Evolutionary conservation across 2,329 filamentous ascomycete genomes (phyloP).

Genomic region (Paradendryphiella salina): DNA sequence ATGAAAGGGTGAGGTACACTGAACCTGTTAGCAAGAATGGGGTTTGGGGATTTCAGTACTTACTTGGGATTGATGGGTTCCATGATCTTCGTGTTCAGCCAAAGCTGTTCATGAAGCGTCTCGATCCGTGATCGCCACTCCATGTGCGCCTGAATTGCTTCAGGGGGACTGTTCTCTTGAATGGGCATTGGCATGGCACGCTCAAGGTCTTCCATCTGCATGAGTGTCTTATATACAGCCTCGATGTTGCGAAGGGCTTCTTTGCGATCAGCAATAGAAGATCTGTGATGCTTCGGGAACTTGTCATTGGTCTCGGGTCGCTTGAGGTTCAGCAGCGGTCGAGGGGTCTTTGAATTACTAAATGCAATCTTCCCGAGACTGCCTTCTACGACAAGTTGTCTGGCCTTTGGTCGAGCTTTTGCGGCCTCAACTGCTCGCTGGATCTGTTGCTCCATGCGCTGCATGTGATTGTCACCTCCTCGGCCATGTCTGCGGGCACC

Average conservation of each 20-base stretch:
- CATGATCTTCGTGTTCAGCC: conserved; percentile 87
- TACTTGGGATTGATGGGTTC: conserved; percentile 73
- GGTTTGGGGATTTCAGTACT: conserved; percentile 20
- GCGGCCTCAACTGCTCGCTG: conserved; percentile 95
- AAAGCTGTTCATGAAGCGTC: conserved; percentile 76
- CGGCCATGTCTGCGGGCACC: conserved; percentile 76
- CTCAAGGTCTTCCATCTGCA: conserved; percentile 93
- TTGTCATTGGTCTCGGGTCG: conserved; percentile 69
- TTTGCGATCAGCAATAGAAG: conserved; percentile 73
- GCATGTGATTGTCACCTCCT: conserved; percentile 93
- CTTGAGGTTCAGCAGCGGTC: conserved; percentile 94
- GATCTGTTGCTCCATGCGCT: conserved; percentile 99
- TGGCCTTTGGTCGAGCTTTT: conserved; percentile 97
- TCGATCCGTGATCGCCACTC: conserved; percentile 76
- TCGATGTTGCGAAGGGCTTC: conserved; percentile 85
- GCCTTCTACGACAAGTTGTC: conserved; percentile 93
- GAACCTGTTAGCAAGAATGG: conserved; percentile 30
- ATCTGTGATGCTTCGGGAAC: conserved; percentile 48
- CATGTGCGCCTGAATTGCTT: conserved; percentile 71
- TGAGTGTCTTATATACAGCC: conserved; percentile 80
- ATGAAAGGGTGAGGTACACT: conserved; percentile 85
- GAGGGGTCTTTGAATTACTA: conserved; percentile 97
- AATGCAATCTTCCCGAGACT: conserved; percentile 98
- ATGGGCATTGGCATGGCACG: conserved; percentile 73
- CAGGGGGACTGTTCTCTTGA: conserved; percentile 65